Conservation (phyloP, 208 protist genomes). For the Leishmania amazonensis region DNA sequence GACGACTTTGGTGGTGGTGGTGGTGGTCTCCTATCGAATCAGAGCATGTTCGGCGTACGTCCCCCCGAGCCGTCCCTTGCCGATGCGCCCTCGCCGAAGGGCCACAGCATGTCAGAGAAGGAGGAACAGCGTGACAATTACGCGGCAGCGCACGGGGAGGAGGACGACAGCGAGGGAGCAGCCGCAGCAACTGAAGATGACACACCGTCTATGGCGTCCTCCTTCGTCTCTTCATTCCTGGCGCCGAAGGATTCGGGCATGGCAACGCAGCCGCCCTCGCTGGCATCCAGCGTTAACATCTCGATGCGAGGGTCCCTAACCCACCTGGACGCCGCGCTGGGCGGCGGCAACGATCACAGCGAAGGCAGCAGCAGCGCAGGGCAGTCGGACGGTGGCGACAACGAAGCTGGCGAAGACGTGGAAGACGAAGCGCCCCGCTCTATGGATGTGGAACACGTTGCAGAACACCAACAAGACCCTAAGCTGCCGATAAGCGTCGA, state of each 20-base stretch:
- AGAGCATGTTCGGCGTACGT: constrained; percentile 24
- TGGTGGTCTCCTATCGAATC: constrained; percentile 15
- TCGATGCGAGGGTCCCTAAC: constrained; percentile 8
- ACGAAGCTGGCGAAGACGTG: constrained; percentile 21
- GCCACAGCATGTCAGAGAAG: background rate
- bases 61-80: constrained; percentile 4
- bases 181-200: background rate
- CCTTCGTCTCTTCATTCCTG: constrained; percentile 15
- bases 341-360: constrained; percentile 17
- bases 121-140: background rate
- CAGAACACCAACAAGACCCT: constrained; percentile 3
- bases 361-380: constrained; percentile 31
- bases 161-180: background rate
- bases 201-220: constrained; percentile 11
- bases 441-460: constrained; percentile 15
- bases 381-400: constrained; percentile 31
- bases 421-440: constrained; percentile 28
- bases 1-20: constrained; percentile 8
- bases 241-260: constrained; percentile 18
- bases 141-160: background rate
- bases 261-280: constrained; percentile 28
- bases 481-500: constrained; percentile 19
- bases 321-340: constrained; percentile 11
- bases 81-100: background rate
- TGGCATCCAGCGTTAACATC: constrained; percentile 19